Evolutionary conservation across 345 rosid genomes (phyloP), one percentile per base, ranked within the genome.

Genomic region (Arabidopsis thaliana): DNA sequence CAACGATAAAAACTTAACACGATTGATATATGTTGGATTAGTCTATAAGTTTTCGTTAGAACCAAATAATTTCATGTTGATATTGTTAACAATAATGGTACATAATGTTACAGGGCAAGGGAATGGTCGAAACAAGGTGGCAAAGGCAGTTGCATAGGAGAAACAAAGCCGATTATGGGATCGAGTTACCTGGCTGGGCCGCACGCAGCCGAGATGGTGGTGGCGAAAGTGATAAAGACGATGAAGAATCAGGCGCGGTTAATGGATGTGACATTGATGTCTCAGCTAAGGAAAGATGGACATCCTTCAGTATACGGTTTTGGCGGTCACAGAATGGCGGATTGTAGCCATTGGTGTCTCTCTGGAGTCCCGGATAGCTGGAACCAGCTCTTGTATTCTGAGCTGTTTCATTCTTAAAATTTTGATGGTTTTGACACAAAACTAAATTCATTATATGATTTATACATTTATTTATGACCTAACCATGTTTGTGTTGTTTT

Each of bases 41-140:
- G 32, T 28, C 32, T 28, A 28, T 28, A 28, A 28, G 32, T 28
- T 28, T 28, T 28, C 4, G 32, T 28, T 28, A 28, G 32, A 28
- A 28, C 32, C 32, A 28, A 28, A 28, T 28, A 28, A 28, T 28
- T 28, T 28, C 4, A 28, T 28, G 20, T 6, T 5, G 10, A 5
- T 53, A 9, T 23, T 25, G 1, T 71, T 16, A 34, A 22, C 7
- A 22, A 34, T 5, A 37, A 20, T 60, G 44, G 36, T 8, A 24
- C 6, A 30, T 20, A 10, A n/a, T 20, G 16, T 36, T 46, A 59
- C 76, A 93, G 97, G 64, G 77, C 85, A 73, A 71, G 24, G 1
- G 89, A 89, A 0, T 93, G 97, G 97, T 86, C 82, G 11, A 72
- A 84, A n/a, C 37, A 83, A 8, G 70, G 38, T 12, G 67, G 59